phyloP scores from a whole-genome alignment of 2,329 filamentous ascomycete genomes.

The Diaporthe aspalathi region DNA sequence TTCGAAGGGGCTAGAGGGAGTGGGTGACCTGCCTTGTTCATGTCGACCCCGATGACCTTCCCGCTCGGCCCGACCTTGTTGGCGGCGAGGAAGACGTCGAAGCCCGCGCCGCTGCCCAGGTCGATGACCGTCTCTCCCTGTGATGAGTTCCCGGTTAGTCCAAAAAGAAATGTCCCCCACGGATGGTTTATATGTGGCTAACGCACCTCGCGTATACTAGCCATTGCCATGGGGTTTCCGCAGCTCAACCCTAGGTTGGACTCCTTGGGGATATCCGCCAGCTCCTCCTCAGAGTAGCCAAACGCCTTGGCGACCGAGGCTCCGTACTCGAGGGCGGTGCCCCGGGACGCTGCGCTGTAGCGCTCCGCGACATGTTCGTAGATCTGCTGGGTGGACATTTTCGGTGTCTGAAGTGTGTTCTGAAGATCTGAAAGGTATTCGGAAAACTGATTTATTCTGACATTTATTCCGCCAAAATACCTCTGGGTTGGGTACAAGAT shows the following conservation, averaged over 20 bases:
- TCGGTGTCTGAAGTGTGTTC: background rate
- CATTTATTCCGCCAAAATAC: background rate
- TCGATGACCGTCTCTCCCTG: slow-evolving; percentile 69
- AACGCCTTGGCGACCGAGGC: slow-evolving; percentile 61
- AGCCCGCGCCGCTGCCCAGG: slow-evolving; percentile 67
- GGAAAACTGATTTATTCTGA: background rate
- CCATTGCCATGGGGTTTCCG: slow-evolving; percentile 63
- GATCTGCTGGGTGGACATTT: slow-evolving; percentile 48
- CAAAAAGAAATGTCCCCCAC: background rate
- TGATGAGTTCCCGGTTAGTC: background rate
- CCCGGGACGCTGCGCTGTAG: slow-evolving; percentile 49
- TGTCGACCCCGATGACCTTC: slow-evolving; percentile 67
- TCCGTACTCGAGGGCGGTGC: slow-evolving; percentile 49
- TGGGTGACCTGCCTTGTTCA: slow-evolving; percentile 61
- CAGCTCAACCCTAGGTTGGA: slow-evolving; percentile 66
- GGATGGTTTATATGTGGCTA: background rate
- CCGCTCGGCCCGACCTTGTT: slow-evolving; percentile 60
- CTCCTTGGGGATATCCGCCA: slow-evolving; percentile 56
- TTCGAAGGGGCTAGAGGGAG: no score
- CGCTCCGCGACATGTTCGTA: slow-evolving; percentile 51
- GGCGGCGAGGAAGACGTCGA: slow-evolving; percentile 67
- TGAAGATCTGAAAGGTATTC: no score
- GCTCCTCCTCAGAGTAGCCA: slow-evolving; percentile 62
- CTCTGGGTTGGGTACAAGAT: background rate
- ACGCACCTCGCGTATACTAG: slow-evolving; percentile 57